Evolutionary conservation across 306 rosid species (phyloP).

Genomic region (Quercus gilva): DNA sequence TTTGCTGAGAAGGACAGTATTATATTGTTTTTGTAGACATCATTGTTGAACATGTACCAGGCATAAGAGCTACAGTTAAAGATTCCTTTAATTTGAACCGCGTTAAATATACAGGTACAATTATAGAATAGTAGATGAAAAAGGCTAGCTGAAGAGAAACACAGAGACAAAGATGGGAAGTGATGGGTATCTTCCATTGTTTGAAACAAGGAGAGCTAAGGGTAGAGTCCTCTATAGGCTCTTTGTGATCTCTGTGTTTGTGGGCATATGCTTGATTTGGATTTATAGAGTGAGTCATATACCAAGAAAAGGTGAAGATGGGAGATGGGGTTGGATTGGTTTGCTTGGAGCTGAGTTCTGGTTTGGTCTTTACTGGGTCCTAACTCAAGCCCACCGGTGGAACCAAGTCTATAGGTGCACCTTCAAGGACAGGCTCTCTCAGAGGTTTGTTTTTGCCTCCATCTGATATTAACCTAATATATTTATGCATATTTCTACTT

Average conservation of each 20-base stretch:
- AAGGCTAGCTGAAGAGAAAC: background rate
- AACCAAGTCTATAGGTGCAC: conserved; percentile 46
- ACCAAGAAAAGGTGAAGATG: conserved; percentile 27
- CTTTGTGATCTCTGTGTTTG: conserved; percentile 46
- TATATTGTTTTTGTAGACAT: too few relatives aligned
- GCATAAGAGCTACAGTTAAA: too few relatives aligned
- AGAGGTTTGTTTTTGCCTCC: conserved; percentile 38
- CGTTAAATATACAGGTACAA: background rate
- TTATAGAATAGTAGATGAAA: background rate
- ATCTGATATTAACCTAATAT: background rate
- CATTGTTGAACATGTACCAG: too few relatives aligned
- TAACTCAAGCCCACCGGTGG: conserved; percentile 71
- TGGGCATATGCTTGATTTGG: conserved; percentile 66
- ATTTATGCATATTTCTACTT: too few relatives aligned
- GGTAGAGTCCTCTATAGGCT: conserved; percentile 44
- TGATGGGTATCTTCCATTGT: conserved; percentile 32
- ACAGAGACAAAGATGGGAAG: conserved; percentile 22
- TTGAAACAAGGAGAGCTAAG: conserved; percentile 49
- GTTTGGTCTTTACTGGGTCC: conserved; percentile 81
- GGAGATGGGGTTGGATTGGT: conserved; percentile 56
- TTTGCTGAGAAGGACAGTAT: too few relatives aligned
- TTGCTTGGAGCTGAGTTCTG: conserved; percentile 67
- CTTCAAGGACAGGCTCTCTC: conserved; percentile 53
- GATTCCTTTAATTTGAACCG: background rate
- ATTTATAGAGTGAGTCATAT: conserved; percentile 46